Evolutionary conservation across 805 yeast species (phyloP).

Genomic region (Ogataea dorogensis): DNA sequence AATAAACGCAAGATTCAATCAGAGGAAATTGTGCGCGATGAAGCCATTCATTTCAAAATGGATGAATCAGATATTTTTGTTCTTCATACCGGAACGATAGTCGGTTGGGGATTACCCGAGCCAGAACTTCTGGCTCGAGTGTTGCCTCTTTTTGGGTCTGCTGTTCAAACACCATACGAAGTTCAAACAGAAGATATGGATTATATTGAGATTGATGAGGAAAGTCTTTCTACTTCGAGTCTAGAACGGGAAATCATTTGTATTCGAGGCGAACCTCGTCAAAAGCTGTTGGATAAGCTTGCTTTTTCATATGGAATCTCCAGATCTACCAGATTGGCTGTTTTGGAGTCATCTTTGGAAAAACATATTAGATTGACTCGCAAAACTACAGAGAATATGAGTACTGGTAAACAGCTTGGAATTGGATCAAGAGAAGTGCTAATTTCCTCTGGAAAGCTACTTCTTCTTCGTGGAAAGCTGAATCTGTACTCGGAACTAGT

Average conservation of each 20-base stretch:
- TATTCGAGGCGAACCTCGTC: conserved; percentile 51
- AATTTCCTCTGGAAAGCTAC: conserved; percentile 67
- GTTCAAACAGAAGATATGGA: conserved; percentile 88
- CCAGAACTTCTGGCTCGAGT: conserved; percentile 43
- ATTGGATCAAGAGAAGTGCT: conserved; percentile 61
- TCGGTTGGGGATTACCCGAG: conserved; percentile 81
- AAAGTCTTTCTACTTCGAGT: conserved; percentile 31
- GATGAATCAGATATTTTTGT: conserved; percentile 57
- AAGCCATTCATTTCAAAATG: conserved; percentile 57
- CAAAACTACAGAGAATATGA: conserved; percentile 60
- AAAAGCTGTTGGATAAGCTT: conserved; percentile 67
- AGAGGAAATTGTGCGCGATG: conserved; percentile 42
- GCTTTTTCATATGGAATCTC: conserved; percentile 89
- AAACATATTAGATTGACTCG: conserved; percentile 62
- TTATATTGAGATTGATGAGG: conserved; percentile 41
- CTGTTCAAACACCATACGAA: conserved; percentile 47
- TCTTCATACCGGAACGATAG: conserved; percentile 73
- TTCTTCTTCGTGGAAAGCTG: conserved; percentile 75
- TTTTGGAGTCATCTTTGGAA: conserved; percentile 72
- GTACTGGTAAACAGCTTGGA: conserved; percentile 55
- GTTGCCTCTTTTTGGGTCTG: conserved; percentile 49
- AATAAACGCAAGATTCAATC: conserved; percentile 37
- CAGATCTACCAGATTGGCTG: conserved; percentile 80
- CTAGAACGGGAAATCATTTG: conserved; percentile 65
- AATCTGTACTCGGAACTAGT: conserved; percentile 84